These are phyloP conservation scores for Lactifluus echinatus DNA, from an alignment of 768 basidiomycete genomes.

Conservation along the genomic window DNA sequence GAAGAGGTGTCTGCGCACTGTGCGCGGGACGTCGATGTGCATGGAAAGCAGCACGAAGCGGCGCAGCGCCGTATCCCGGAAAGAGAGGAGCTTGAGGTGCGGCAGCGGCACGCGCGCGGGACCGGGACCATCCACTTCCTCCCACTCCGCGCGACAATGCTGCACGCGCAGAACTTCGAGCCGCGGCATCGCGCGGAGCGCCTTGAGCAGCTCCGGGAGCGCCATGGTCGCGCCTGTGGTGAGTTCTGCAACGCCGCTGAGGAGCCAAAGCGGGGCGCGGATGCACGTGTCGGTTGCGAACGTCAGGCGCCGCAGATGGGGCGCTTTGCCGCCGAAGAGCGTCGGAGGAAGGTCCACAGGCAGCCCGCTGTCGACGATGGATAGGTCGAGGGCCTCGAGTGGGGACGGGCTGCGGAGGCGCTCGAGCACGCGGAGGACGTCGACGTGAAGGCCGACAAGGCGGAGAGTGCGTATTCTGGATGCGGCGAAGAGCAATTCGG, in stretches of 20 bases:
- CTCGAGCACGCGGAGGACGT: conserved; percentile 8
- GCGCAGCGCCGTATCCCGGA: conserved; percentile 11
- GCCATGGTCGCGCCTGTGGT: conserved; percentile 6
- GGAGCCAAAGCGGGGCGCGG: conserved; percentile 10
- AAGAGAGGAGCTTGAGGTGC: conserved; percentile 2
- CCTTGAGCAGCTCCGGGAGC: background rate
- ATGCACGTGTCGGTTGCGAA: conserved; percentile 7
- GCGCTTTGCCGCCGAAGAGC: conserved; percentile 9
- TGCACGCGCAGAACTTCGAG: conserved; percentile 6
- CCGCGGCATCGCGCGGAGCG: conserved; percentile 5
- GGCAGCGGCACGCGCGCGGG: background rate
- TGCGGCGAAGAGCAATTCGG: conserved; percentile 10
- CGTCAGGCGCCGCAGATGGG: conserved; percentile 2
- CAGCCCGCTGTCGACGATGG: conserved; percentile 5
- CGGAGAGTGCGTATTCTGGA: conserved; percentile 13
- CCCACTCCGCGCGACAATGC: conserved; percentile 16
- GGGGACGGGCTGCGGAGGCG: conserved; percentile 12
- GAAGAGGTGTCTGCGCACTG: conserved; percentile 9
- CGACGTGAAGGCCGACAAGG: conserved; percentile 5
- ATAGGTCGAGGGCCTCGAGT: background rate
- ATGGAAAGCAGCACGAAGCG: conserved; percentile 7
- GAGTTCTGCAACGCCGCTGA: conserved; percentile 1
- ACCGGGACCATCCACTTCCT: background rate
- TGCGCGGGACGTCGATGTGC: conserved; percentile 5
- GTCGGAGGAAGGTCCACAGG: conserved; percentile 2